Evolutionary conservation across 345 rosid genomes (phyloP).

Genomic region (Eucalyptus guilfoylei): DNA sequence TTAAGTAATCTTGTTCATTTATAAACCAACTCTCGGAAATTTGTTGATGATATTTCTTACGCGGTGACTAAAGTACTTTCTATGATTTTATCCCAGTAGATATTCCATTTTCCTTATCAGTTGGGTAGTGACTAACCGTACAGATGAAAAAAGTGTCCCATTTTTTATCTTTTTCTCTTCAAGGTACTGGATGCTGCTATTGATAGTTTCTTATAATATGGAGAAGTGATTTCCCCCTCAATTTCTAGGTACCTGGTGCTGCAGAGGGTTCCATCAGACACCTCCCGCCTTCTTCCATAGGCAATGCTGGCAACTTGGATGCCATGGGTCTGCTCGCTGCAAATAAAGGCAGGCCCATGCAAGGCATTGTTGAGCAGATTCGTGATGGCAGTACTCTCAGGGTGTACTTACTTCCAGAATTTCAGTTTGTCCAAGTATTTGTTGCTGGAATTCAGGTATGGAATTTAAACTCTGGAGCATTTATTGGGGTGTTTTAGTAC

Average conservation of each 20-base stretch:
- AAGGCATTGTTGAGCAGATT: slow-evolving; percentile 91
- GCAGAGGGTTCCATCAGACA: slow-evolving; percentile 69
- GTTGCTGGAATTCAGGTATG: slow-evolving; percentile 95
- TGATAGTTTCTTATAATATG: not conserved
- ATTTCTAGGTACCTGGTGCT: slow-evolving; percentile 63
- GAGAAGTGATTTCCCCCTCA: not conserved
- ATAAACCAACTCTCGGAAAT: not conserved
- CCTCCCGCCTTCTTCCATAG: slow-evolving; percentile 93
- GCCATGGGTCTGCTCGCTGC: slow-evolving; percentile 72
- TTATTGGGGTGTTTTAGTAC: not conserved
- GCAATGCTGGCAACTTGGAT: slow-evolving; percentile 73
- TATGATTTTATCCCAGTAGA: not conserved
- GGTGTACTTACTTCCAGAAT: slow-evolving; percentile 91
- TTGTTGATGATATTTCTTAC: not conserved
- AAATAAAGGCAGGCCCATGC: slow-evolving; percentile 80
- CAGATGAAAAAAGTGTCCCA: not conserved
- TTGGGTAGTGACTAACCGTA: not conserved
- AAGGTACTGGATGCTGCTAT: not conserved
- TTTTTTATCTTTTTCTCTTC: not conserved
- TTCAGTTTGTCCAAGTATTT: slow-evolving; percentile 92
- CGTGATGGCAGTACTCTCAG: slow-evolving; percentile 92
- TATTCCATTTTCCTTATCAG: not conserved
- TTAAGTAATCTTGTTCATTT: not conserved
- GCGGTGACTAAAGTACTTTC: not conserved
- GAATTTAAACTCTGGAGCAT: not conserved